Evolutionary conservation across 2,329 filamentous ascomycete genomes (phyloP).

Genomic region (Corniculantispora saksenae): DNA sequence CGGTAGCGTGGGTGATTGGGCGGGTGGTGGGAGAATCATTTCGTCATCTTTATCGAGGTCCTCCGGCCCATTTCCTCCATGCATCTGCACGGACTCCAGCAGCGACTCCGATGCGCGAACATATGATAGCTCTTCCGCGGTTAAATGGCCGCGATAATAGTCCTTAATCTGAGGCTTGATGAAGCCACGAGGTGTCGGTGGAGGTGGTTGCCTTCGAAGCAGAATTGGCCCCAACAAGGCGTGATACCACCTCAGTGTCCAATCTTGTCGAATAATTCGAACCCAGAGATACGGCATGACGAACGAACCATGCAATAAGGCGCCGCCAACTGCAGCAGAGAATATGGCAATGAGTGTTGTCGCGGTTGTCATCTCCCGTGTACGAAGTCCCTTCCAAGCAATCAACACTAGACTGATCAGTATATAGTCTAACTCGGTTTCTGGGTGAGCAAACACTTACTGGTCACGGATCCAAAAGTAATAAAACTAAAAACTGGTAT

Average conservation of each 20-base stretch:
- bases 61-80: constrained; percentile 23
- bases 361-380: constrained; percentile 25
- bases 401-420: constrained; percentile 48
- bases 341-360: constrained; percentile 41
- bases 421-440: neutral
- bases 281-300: constrained; percentile 55
- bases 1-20: constrained; percentile 22
- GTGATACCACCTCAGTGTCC: constrained; percentile 51
- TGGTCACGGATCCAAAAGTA: constrained; percentile 37
- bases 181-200: constrained; percentile 38
- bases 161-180: constrained; percentile 46
- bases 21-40: constrained; percentile 35
- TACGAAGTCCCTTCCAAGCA: constrained; percentile 43
- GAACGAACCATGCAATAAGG: constrained; percentile 46
- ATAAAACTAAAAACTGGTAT: constrained; percentile 42
- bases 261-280: constrained; percentile 52
- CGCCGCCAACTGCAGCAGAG: constrained; percentile 43
- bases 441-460: constrained; percentile 25
- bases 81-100: constrained; percentile 36
- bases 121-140: constrained; percentile 44
- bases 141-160: constrained; percentile 52
- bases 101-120: constrained; percentile 37
- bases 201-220: constrained; percentile 39
- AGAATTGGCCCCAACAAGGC: constrained; percentile 49
- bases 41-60: constrained; percentile 34